Conservation (phyloP, 352 stramenopile species). For the Poterioochromonas sp. region DNA sequence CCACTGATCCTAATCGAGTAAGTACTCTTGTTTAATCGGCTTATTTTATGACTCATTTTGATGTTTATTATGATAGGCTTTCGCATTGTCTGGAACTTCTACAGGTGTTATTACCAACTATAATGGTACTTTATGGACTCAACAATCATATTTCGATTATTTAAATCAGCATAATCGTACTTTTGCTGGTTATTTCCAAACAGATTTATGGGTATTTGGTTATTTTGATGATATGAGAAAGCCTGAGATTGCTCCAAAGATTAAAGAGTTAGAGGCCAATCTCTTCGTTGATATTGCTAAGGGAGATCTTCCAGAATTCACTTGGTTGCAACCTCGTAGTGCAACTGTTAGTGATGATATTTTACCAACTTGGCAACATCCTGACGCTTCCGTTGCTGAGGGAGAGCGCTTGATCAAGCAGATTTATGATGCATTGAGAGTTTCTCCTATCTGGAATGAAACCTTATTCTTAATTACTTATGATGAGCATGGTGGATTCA, state of each 20-base stretch:
- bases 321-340: conserved; percentile 36
- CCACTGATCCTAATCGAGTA: conserved; percentile 39
- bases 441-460: conserved; percentile 38
- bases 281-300: conserved; percentile 36
- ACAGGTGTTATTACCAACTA: conserved; percentile 35
- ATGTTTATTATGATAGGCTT: too few relatives aligned
- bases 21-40: too few relatives aligned
- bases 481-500: conserved; percentile 47
- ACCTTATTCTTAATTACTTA: conserved; percentile 47
- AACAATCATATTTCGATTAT: conserved; percentile 41
- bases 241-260: not conserved
- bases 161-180: conserved; percentile 31
- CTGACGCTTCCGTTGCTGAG: conserved; percentile 20
- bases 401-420: conserved; percentile 45
- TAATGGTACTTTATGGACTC: conserved; percentile 35
- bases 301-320: conserved; percentile 35
- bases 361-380: conserved; percentile 34
- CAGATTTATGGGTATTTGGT: conserved; percentile 36
- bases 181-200: conserved; percentile 34
- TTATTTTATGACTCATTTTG: too few relatives aligned
- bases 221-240: conserved; percentile 38
- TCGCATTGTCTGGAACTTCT: conserved; percentile 36
- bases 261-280: conserved; percentile 30
- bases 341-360: not conserved
- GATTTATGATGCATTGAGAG: conserved; percentile 43